A percentile compares a stretch with the other conserved stretches of the same genome.
phyloP scores from a whole-genome alignment of 2,329 filamentous ascomycete genomes.

The Blastomyces gilchristii region DNA sequence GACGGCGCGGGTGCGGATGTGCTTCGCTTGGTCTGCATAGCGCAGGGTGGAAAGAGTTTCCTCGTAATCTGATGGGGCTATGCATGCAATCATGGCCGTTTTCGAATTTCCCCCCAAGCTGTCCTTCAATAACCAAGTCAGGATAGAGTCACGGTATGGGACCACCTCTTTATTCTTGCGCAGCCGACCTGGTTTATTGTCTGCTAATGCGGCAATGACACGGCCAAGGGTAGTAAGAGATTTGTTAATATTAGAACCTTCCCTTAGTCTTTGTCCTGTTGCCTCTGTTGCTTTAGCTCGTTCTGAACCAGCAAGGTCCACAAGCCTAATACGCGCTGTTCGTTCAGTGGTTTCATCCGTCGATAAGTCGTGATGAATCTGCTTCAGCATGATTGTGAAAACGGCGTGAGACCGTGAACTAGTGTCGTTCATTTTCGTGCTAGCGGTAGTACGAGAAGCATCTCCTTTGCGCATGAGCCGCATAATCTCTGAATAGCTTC shows the following conservation, averaged over 20 bases:
- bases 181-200: conserved; percentile 52
- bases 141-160: conserved; percentile 81
- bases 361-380: conserved; percentile 93
- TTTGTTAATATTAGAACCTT: conserved; percentile 98
- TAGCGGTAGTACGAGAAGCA: conserved; percentile 73
- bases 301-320: conserved; percentile 91
- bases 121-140: conserved; percentile 86
- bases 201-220: conserved; percentile 84
- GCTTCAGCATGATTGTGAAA: conserved; percentile 95
- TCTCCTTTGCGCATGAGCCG: conserved; percentile 87
- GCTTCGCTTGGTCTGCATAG: conserved; percentile 95
- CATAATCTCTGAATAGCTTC: conserved; percentile 76
- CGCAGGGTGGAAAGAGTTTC: conserved; percentile 92
- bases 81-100: conserved; percentile 98
- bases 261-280: conserved; percentile 77
- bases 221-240: conserved; percentile 90
- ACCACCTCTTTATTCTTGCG: conserved; percentile 64
- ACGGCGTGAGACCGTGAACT: conserved; percentile 93
- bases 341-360: conserved; percentile 97
- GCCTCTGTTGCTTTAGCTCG: conserved; percentile 92
- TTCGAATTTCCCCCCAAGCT: conserved; percentile 94
- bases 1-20: conserved; percentile 84
- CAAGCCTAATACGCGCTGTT: conserved; percentile 82
- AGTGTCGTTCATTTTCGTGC: conserved; percentile 99
- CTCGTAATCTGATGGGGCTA: conserved; percentile 90